phyloP scores from a whole-genome alignment of 2,329 filamentous ascomycete genomes.

The Apiospora arundinis region DNA sequence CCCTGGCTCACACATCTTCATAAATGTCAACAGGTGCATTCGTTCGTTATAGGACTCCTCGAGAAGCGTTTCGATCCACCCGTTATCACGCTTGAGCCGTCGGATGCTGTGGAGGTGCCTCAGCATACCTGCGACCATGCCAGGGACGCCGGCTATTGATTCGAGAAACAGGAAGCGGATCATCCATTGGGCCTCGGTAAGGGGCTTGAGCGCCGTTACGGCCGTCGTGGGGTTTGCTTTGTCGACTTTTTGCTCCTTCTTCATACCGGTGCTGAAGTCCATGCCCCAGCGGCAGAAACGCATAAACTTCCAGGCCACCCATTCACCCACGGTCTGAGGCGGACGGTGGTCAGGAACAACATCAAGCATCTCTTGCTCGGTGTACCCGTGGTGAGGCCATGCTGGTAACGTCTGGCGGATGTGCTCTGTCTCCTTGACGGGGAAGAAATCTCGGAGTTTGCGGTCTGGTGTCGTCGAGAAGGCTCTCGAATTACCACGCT shows the following conservation, averaged over 20 bases:
- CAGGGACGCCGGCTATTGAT: slow-evolving; percentile 91
- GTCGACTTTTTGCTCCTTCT: slow-evolving; percentile 73
- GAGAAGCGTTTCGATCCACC: slow-evolving; percentile 92
- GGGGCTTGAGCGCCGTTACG: slow-evolving; percentile 58
- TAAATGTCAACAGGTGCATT: slow-evolving; percentile 91
- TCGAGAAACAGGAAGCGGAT: slow-evolving; percentile 92
- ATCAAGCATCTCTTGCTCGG: slow-evolving; percentile 76
- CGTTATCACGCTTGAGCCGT: slow-evolving; percentile 89
- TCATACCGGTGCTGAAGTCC: slow-evolving; percentile 78
- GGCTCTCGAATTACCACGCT: slow-evolving; percentile 37
- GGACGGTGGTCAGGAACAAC: slow-evolving; percentile 80
- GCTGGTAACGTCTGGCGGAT: slow-evolving; percentile 69
- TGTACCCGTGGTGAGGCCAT: slow-evolving; percentile 78
- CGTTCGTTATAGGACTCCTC: slow-evolving; percentile 93
- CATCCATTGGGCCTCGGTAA: slow-evolving; percentile 90
- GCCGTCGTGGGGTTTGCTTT: slow-evolving; percentile 62
- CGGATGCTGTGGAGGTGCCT: slow-evolving; percentile 85
- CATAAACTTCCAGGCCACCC: slow-evolving; percentile 78
- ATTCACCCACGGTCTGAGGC: slow-evolving; percentile 76
- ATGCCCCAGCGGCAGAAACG: slow-evolving; percentile 79
- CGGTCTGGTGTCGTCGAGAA: slow-evolving; percentile 58
- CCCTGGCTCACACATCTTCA: slow-evolving; percentile 86
- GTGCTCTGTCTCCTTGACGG: slow-evolving; percentile 62
- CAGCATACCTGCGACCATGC: slow-evolving; percentile 96
- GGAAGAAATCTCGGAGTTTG: slow-evolving; percentile 66